These are phyloP conservation scores for Backusella circina DNA, from an alignment of 192 early-diverging fungal species.

Conservation along the genomic window DNA sequence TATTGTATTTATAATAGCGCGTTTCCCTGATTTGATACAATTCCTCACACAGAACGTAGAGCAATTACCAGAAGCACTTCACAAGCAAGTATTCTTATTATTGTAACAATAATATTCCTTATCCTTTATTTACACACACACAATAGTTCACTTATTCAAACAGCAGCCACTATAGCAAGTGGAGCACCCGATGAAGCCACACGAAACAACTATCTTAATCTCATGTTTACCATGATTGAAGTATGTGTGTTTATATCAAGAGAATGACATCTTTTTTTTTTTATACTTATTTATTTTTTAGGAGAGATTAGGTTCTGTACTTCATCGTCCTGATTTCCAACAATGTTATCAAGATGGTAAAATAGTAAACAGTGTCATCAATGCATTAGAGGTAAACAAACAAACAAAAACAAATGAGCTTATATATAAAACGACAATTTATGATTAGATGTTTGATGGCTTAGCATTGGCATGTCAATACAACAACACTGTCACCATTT, in stretches of 20 bases:
- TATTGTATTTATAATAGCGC: slow-evolving; percentile 29
- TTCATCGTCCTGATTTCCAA: slow-evolving; percentile 57
- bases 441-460: slow-evolving; percentile 77
- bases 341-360: slow-evolving; percentile 50
- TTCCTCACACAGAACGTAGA: slow-evolving; percentile 58
- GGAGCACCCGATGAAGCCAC: slow-evolving; percentile 44
- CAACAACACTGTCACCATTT: slow-evolving; percentile 59
- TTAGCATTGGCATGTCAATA: slow-evolving; percentile 64
- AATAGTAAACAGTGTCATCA: slow-evolving; percentile 56
- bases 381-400: slow-evolving; percentile 58
- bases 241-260: slow-evolving; percentile 8
- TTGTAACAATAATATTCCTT: neutral
- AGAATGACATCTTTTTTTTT: no score
- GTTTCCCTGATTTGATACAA: slow-evolving; percentile 53
- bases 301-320: slow-evolving; percentile 50
- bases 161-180: slow-evolving; percentile 57
- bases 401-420: neutral
- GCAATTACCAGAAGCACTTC: slow-evolving; percentile 53
- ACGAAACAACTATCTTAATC: slow-evolving; percentile 52
- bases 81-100: slow-evolving; percentile 43
- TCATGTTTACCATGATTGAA: slow-evolving; percentile 56
- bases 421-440: neutral
- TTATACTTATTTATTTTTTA: slow-evolving; percentile 13
- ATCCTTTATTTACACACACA: neutral
- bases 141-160: slow-evolving; percentile 58